Conservation (phyloP, 495 filamentous ascomycete species). For the Talaromyces ruber region DNA sequence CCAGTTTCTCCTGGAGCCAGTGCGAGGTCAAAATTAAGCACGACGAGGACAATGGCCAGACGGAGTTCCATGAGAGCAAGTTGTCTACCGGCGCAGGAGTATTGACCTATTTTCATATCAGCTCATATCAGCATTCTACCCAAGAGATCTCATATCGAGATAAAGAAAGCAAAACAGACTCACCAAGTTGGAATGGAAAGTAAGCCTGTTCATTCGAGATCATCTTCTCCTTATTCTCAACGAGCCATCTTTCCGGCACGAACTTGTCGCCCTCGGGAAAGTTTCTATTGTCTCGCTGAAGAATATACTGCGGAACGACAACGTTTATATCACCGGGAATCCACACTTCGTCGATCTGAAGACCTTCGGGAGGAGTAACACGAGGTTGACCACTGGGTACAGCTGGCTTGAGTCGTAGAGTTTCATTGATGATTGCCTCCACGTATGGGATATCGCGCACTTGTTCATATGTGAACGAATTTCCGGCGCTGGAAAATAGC, state of each 20-base stretch:
- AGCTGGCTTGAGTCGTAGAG: constrained; percentile 40
- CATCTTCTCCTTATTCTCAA: constrained; percentile 23
- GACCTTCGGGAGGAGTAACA: constrained; percentile 16
- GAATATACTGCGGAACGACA: constrained; percentile 24
- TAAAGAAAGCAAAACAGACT: constrained; percentile 3
- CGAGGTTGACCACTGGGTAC: constrained; percentile 31
- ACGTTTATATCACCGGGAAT: constrained; percentile 20
- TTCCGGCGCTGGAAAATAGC: background rate
- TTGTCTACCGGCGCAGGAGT: constrained; percentile 41
- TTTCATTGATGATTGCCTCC: constrained; percentile 44
- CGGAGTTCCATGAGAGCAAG: constrained; percentile 42
- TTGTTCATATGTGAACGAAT: background rate
- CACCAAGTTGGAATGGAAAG: constrained; percentile 41
- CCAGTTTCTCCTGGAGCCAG: background rate
- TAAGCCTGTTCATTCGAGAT: constrained; percentile 38
- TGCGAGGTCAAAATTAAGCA: background rate
- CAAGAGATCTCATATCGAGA: background rate
- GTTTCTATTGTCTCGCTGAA: constrained; percentile 21
- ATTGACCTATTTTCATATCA: constrained; percentile 20
- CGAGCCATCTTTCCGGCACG: constrained; percentile 49
- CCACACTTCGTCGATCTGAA: constrained; percentile 16
- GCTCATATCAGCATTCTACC: background rate
- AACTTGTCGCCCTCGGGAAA: constrained; percentile 32
- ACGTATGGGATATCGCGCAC: constrained; percentile 26
- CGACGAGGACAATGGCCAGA: constrained; percentile 15